Evolutionary conservation across 768 basidiomycete genomes (phyloP), one percentile per base, ranked within the genome.

Genomic region (Agaricus sinodeliciosus): DNA sequence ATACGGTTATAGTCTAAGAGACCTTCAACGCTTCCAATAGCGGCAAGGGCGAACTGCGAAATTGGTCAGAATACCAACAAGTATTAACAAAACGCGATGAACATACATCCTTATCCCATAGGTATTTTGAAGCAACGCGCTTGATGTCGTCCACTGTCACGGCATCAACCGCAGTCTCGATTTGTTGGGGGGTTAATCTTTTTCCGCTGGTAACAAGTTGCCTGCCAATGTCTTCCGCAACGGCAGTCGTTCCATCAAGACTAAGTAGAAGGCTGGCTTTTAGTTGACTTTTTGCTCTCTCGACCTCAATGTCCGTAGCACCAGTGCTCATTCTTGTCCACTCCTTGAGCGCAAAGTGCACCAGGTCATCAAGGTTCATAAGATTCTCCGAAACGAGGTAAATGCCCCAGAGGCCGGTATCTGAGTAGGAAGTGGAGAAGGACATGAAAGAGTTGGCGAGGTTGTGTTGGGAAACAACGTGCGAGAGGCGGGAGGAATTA

Each of bases 401-500:
- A 70, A 97, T 92, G 62, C 95, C 95, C 96, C 95, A 99, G 34
- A 98, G 83, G 54, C 96, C 96, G 18, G 94, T 98, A 69, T 99
- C 96, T 5, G 94, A 93, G 77, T 99, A 99, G 4, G 89, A 92
- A 2, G 95, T 98, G 15, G 93, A 95, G 86, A 98, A 99, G 49
- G 89, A 91, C 91, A 97, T 95, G 87, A 90, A 99, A 54, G 88
- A 92, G 78, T 99, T 99, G 64, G 96, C 96, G 66, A 98, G 91
- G 78, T 91, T 90, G 81, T 97, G 85, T 50, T 79, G 76, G 35
- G 92, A 90, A 62, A 98, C 79, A 68, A 93, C 87, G 69, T 94
- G 88, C 19, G 89, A 90, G 50, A 99, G 85, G 48, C 87, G 84
- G 48, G 93, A 96, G 55, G 90, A 93, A 58, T 96, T 83, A 49